phyloP scores from a whole-genome alignment of 129 eudicot genomes.

The Artemisia annua region DNA sequence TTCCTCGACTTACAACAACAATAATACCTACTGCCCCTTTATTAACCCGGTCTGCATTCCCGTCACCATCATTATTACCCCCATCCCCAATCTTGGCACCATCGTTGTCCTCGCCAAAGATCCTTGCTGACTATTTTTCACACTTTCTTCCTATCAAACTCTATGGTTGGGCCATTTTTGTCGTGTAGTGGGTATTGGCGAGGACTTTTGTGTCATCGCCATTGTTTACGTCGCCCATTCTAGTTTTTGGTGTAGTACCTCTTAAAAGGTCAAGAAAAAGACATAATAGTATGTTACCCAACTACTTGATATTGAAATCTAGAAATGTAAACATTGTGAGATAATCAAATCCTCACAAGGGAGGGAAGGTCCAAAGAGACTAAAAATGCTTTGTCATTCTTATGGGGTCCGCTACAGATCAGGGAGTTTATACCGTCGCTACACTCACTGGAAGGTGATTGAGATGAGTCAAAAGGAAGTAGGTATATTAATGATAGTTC shows the following conservation, averaged over 20 bases:
- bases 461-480: conserved; percentile 61
- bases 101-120: no score
- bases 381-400: conserved; percentile 75
- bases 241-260: conserved; percentile 1
- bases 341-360: conserved; percentile 74
- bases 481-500: conserved; percentile 4
- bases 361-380: conserved; percentile 86
- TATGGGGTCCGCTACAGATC: conserved; percentile 80
- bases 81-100: no score
- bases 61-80: no score
- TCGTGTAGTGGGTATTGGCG: no score
- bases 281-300: conserved; percentile 12
- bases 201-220: no score
- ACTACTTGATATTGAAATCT: conserved; percentile 18
- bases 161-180: no score
- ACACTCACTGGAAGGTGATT: conserved; percentile 68
- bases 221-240: no score
- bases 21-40: no score
- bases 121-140: no score
- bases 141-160: no score
- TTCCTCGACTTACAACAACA: no score
- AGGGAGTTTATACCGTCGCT: conserved; percentile 55
- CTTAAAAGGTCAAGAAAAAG: conserved; percentile 36
- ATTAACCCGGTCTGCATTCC: no score
- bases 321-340: conserved; percentile 73